Evolutionary conservation across 2,329 filamentous ascomycete genomes (phyloP), one percentile per base, ranked within the genome.

Genomic region (Nemania diffusa): DNA sequence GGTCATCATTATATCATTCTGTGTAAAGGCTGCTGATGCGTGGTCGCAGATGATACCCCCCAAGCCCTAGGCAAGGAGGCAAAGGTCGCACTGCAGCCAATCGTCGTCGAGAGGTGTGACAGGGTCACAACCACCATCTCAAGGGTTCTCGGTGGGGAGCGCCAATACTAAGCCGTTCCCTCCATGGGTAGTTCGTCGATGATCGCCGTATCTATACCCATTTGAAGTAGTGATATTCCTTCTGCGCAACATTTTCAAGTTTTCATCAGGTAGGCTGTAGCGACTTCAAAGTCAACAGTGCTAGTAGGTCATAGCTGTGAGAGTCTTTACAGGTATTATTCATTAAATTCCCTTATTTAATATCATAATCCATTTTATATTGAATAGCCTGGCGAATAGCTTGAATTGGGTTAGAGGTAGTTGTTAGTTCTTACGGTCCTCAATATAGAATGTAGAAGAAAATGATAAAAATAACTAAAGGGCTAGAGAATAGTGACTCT

Each of bases 1-100:
- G 48, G 61, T 64, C 65, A 64, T 67, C 26, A 67, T 67, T 67
- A 64, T 60, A 67, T 67, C 60, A 67, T 67, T 51, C 56, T 1
- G 5, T 26, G 56, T 37, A 57, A 22, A 20, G 4, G 32, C 26
- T 32, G 55, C 55, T 29, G 27, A 44, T 34, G 53, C 29, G 53
- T 29, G 55, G 48, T 53, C 34, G 55, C 59, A 58, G 53, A 63
- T 59, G 60, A 63, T 34, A 40, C 64, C 27, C 40, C 40, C 46
- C 15, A 51, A 20, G 7, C 34, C 37, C 57, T 52, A 51, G 57
- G n/a, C 32, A 46, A 55, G 53, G 46, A 55, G 51, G 55, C 55
- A 20, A 55, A 40, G 24, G 51, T 63, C 24, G 27, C 26, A 9
- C 24, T 15, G 24, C 40, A 44, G 24, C 59, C 59, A 67, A 63